phyloP scores from a whole-genome alignment of 176 grass and related monocot species.

The Avena atlantica region DNA sequence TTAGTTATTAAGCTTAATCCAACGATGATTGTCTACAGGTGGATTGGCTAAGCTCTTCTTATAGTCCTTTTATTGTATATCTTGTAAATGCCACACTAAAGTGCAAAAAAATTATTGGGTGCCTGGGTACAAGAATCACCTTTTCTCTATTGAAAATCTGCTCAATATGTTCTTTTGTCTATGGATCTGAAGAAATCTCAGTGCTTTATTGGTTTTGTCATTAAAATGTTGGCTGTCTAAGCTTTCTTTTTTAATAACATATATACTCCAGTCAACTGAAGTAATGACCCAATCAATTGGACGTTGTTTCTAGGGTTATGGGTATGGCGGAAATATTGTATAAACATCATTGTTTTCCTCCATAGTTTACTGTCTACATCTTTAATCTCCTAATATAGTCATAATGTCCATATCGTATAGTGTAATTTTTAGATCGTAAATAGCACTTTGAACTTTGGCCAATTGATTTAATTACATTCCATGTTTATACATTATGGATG shows the following conservation, averaged over 20 bases:
- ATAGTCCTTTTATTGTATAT: background rate
- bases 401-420: background rate
- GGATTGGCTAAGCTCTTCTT: background rate
- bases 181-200: background rate
- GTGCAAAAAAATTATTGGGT: no score
- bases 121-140: no score
- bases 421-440: constrained; percentile 21
- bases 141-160: no score
- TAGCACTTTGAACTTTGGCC: background rate
- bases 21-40: background rate
- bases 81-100: no score
- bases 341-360: background rate
- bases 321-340: background rate
- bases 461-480: background rate
- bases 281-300: background rate
- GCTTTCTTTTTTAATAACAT: constrained; percentile 31
- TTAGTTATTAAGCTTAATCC: background rate
- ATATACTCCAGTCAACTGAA: background rate
- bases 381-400: background rate
- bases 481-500: background rate
- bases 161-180: no score
- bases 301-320: constrained; percentile 3
- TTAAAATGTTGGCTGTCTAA: background rate
- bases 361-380: background rate
- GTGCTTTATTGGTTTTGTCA: no score